Percentiles rank a stretch among this genome's conserved stretches.
Conservation (phyloP, 345 rosid species). For the Boechera retrofracta region DNA sequence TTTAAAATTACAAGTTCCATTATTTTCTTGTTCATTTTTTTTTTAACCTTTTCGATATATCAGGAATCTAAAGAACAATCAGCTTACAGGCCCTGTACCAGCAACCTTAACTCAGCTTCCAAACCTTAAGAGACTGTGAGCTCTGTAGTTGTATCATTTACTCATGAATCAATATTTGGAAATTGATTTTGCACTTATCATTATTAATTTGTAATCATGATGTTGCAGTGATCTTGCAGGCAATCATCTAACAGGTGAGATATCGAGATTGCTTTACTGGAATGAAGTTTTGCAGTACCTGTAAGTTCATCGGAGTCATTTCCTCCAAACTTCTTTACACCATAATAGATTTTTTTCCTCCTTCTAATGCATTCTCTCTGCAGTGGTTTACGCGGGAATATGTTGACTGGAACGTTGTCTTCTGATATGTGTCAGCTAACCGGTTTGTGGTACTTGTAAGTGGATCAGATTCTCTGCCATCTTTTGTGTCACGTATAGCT, state of each 20-base stretch:
- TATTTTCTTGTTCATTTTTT: neutral
- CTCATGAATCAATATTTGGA: neutral
- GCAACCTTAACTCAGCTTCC: slow-evolving; percentile 92
- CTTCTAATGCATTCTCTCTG: slow-evolving; percentile 1
- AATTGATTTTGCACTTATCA: neutral
- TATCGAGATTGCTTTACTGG: slow-evolving; percentile 91
- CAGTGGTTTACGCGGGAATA: slow-evolving; percentile 89
- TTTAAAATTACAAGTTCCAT: too few relatives aligned
- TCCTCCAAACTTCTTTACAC: neutral
- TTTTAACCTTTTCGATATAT: slow-evolving; percentile 3
- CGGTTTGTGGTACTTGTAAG: slow-evolving; percentile 98
- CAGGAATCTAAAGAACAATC: slow-evolving; percentile 88
- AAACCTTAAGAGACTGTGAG: slow-evolving; percentile 82
- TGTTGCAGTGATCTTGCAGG: slow-evolving; percentile 77
- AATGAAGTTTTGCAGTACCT: slow-evolving; percentile 95
- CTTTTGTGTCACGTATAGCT: neutral
- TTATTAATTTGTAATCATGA: neutral
- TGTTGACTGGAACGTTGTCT: slow-evolving; percentile 78
- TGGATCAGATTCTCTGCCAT: neutral
- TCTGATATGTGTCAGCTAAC: slow-evolving; percentile 93
- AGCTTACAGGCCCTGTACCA: slow-evolving; percentile 88
- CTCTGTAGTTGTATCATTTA: neutral
- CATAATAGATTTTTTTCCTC: neutral
- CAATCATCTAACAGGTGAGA: slow-evolving; percentile 82
- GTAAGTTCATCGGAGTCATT: slow-evolving; percentile 52